Base-by-base conservation (phyloP, 371 early-diverging fungal genomes). In the Mortierella sp. region DNA sequence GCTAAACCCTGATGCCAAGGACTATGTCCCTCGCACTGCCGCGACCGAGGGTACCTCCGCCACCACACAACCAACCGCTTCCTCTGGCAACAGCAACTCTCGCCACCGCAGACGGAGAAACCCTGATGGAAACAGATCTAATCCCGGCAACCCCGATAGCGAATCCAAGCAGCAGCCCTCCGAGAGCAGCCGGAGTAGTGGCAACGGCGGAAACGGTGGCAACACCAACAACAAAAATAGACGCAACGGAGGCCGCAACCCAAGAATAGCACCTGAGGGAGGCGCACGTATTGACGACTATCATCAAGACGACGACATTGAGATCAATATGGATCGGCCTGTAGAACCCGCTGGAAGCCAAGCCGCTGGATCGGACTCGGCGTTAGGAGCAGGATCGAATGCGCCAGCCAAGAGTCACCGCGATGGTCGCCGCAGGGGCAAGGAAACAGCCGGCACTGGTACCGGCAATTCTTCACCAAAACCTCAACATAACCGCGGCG, bases 1-100 rank as follows among this genome's bases (percentile, higher is more conserved):
- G 55, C 73, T 83, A 31, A 83, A 83, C 73, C 84, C 84, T 5
- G 84, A 76, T n/a, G 84, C 84, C 69, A 80, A 75, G 73, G 84
- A 83, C 69, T 83, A 83, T 72, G 80, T 83, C 28, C 84, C 84
- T 59, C 80, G 78, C 16, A n/a, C 77, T 19, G 34, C 72, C 8
- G n/a, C 28, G 54, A 59, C 46, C 28, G 61, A 44, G 34, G 40
- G 16, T 10, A 51, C 54, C 53, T 69, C 59, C 57, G 44, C 37
- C 67, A 43, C 48, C 24, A 13, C 64, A 26, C 71, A 57, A 14
- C 28, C 73, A 40, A 67, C 54, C 14, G 64, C 72, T 28, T 73
- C 81, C 5, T 67, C 67, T 24, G 67, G 67, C 16, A 73, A 71
- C 71, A 69, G 26, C 48, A 76, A 73, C 8, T 28, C 71, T 16